Base-by-base conservation (phyloP, 2,329 filamentous ascomycete species). In the Ascochyta rabiei region DNA sequence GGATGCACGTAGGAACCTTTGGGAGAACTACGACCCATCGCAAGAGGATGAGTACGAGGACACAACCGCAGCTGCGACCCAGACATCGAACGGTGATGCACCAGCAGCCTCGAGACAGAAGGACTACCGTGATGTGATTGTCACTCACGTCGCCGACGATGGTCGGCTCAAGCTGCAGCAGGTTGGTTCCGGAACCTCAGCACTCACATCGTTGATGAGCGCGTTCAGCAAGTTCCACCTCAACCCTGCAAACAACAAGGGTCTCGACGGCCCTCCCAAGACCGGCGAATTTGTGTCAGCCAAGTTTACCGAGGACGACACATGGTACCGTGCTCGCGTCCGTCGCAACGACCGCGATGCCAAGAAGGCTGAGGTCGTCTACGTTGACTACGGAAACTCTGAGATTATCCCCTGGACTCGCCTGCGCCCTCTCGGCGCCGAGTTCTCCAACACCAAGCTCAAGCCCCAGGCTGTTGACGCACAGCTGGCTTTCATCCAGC, bases 361-460 rank as follows among this genome's bases (percentile, higher is more conserved):
- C 69, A 91, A 83, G 83, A 86, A 90, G 66, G 89, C 92, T 21
- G 95, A 99, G 76, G 89, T 99, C 23, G 80, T 96, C 40, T 99
- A 96, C 77, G 86, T 99, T 59, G 95, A 99, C 80, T 99, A 96
- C 76, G 95, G 95, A 67, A 99, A 99, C 82, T 89, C 86, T 50
- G 95, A 99, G 77, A 89, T 87, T 71, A 82, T 96, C 53, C 85
- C 93, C 0, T 99, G 93, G 92, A 84, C 86, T 21, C 84, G 85
- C 63, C 86, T 99, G 38, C 89, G 95, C 24, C 82, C 91, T n/a
- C 84, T 99, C 43, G 84, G 87, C 45, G 86, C 91, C 71, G 88
- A 93, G 67, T 99, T 98, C 81, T 85, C 86, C 37, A 80, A 85
- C 4, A 65, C 67, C 26, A 93, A 89, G 76, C 86, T 99, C 56